phyloP scores from a whole-genome alignment of 2,329 filamentous ascomycete species.

The Trichoderma sp. region DNA sequence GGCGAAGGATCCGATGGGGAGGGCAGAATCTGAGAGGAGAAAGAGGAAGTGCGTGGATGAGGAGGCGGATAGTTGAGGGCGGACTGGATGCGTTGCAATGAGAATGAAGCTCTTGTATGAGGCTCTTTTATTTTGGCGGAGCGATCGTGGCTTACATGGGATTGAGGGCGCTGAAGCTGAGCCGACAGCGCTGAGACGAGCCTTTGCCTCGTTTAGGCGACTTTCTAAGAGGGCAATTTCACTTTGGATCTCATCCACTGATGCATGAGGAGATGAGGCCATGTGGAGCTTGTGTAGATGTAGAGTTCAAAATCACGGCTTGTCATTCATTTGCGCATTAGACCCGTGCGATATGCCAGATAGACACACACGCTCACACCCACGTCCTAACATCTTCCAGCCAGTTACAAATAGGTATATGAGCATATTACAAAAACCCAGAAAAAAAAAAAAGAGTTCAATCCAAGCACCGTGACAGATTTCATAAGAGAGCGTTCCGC shows the following conservation, averaged over 20 bases:
- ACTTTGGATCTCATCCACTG: slow-evolving; percentile 42
- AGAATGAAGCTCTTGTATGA: not conserved
- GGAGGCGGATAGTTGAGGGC: slow-evolving; percentile 28
- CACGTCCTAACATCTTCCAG: not conserved
- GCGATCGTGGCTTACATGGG: not conserved
- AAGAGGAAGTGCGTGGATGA: slow-evolving; percentile 65
- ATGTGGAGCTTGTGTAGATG: slow-evolving; percentile 24
- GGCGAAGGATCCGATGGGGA: slow-evolving; percentile 83
- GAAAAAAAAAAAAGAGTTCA: not conserved
- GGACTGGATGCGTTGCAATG: not conserved
- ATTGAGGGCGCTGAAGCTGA: slow-evolving; percentile 10
- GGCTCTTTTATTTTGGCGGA: not conserved
- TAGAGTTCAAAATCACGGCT: slow-evolving; percentile 8
- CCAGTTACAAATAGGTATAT: slow-evolving; percentile 16
- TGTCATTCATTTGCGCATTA: slow-evolving; percentile 1
- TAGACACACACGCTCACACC: slow-evolving; percentile 1
- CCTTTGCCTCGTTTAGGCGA: slow-evolving; percentile 47
- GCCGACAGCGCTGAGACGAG: slow-evolving; percentile 42
- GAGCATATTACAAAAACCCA: not conserved
- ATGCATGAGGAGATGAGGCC: slow-evolving; percentile 5
- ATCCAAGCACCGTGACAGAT: slow-evolving; percentile 18
- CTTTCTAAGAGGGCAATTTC: slow-evolving; percentile 62
- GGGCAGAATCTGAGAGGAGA: slow-evolving; percentile 76
- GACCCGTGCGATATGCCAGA: slow-evolving; percentile 5
- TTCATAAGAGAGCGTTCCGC: slow-evolving; percentile 1